Percentiles rank a stretch among this genome's conserved stretches.
These are phyloP conservation scores for Phyllosticta citribraziliensis DNA, from an alignment of 2,329 filamentous ascomycete species.

Conservation along the genomic window DNA sequence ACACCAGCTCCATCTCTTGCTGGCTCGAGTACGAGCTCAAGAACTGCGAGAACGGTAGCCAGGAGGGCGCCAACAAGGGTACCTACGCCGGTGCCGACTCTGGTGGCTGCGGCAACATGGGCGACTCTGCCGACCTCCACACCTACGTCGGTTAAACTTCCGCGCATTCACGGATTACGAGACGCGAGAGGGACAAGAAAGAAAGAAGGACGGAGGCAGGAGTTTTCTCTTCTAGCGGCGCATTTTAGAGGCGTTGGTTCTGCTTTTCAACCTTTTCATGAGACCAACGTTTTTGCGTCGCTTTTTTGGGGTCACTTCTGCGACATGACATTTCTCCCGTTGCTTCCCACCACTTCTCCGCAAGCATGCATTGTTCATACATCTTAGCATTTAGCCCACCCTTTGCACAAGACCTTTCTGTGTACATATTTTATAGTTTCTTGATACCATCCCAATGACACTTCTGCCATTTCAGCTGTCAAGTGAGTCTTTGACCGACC, in stretches of 20 bases:
- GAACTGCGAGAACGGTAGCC: constrained; percentile 13
- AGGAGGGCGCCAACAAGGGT: constrained; percentile 10
- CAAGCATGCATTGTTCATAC: background rate
- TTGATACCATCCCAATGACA: background rate
- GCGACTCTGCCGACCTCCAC: constrained; percentile 9
- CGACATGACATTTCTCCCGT: background rate
- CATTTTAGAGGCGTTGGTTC: background rate
- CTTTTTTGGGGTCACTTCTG: background rate
- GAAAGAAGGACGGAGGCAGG: background rate
- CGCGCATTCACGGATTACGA: background rate
- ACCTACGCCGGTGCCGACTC: constrained; percentile 10
- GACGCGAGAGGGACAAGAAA: background rate
- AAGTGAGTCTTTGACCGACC: too few species aligned
- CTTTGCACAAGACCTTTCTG: background rate
- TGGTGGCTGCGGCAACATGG: constrained; percentile 11
- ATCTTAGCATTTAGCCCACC: background rate
- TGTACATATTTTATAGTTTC: background rate
- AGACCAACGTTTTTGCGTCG: background rate
- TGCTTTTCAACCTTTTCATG: background rate
- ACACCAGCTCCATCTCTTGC: constrained; percentile 22
- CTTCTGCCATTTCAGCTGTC: background rate
- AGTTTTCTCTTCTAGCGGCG: background rate
- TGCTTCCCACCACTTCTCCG: background rate
- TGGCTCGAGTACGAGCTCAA: constrained; percentile 12
- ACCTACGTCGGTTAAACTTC: constrained; percentile 5